Conservation (phyloP, 2,329 filamentous ascomycete genomes). For the Lasiodiplodia citricola region DNA sequence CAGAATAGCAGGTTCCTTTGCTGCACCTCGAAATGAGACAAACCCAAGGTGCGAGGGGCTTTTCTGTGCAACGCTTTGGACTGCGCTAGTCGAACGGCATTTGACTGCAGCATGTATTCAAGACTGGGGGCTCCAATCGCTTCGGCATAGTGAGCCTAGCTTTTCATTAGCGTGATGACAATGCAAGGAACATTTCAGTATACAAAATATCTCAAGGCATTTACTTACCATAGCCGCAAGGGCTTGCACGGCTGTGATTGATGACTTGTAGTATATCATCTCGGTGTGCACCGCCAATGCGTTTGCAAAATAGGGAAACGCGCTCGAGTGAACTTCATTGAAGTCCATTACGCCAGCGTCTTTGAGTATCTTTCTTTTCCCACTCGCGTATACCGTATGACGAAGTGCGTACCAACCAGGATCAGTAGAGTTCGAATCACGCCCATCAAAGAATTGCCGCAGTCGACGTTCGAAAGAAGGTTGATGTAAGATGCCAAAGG, state of each 20-base stretch:
- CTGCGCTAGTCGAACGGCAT: conserved; percentile 3
- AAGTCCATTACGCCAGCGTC: neutral
- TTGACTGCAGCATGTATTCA: conserved; percentile 8
- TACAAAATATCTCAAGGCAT: neutral
- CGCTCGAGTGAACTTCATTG: neutral
- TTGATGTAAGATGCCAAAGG: neutral
- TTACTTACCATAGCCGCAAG: neutral
- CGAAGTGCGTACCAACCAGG: conserved; percentile 14
- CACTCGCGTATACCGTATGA: conserved; percentile 1
- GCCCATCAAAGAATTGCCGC: neutral
- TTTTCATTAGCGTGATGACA: neutral
- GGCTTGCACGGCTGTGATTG: neutral
- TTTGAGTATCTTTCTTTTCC: neutral
- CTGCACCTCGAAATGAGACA: conserved; percentile 37
- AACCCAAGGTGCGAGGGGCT: conserved; percentile 42
- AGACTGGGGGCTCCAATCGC: neutral
- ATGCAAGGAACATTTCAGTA: neutral
- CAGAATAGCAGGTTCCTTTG: conserved; percentile 31
- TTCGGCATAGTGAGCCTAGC: neutral
- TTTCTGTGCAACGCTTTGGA: conserved; percentile 39
- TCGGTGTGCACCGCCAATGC: conserved; percentile 13
- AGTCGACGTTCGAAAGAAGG: neutral
- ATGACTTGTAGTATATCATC: neutral
- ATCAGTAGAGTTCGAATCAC: neutral
- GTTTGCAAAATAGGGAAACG: conserved; percentile 3